Base-by-base conservation (phyloP, 768 basidiomycete genomes). In the Piloderma croceum region DNA sequence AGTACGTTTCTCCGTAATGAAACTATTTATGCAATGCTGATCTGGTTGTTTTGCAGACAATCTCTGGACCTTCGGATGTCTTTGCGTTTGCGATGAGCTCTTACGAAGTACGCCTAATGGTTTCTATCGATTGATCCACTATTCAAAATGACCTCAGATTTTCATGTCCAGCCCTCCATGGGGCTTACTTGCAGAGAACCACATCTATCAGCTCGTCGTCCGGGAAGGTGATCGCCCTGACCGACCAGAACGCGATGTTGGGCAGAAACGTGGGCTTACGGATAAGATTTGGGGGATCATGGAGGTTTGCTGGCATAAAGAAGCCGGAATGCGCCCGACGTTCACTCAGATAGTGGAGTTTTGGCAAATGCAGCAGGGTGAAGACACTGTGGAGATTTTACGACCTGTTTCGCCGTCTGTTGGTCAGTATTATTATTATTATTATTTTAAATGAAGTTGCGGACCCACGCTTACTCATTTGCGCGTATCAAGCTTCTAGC, bases 81-180 rank as follows among this genome's bases (percentile, higher is more conserved):
- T 59, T 44, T 38, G 53, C 57, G 1, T 59, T 54, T 50, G 53
- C 56, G 3, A 59, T 59, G 57, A 46, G 36, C 29, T 47, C 56
- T 19, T 44, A 49, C 17, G 53, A 59, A 43, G 57, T 59, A 38
- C n/a, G n/a, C n/a, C n/a, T n/a, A 15, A 41, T 38, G 25, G 23
- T 10, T 17, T 25, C n/a, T 29, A 25, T 13, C 10, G 13, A 1
- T 11, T 12, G n/a, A 18, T 20, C 10, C n/a, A 9, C 22, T 29
- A 9, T 10, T 15, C 29, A 31, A 10, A 31, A 23, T 36, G 13
- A 5, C 3, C 24, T 22, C 19, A 58, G 57, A 52, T 59, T 20
- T 55, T 57, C 22, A 55, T 52, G 1, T 50, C 47, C 1, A 46
- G 41, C 20, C 36, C 44, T 5, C 57, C 57, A 2, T 59, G 56